Percentiles rank a stretch among this genome's conserved stretches.
phyloP scores from a whole-genome alignment of 164 flowering plant species.

The Malania oleifera region DNA sequence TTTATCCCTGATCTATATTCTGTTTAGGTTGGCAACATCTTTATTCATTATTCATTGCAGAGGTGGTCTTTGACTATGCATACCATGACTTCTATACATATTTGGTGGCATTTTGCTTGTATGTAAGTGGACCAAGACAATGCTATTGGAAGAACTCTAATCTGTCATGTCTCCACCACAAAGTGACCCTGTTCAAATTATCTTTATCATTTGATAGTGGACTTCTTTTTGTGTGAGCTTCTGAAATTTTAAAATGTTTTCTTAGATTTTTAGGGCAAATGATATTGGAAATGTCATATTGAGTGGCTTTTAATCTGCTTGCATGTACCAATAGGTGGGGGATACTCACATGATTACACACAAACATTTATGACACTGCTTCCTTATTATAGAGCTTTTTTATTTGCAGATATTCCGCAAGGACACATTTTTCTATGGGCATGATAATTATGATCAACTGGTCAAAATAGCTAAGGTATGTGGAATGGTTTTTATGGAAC shows the following conservation, averaged over 20 bases:
- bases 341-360: too few species aligned
- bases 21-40: not conserved
- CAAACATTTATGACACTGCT: slow-evolving; percentile 4
- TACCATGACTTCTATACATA: too few species aligned
- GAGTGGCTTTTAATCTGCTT: slow-evolving; percentile 21
- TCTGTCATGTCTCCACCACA: too few species aligned
- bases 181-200: not conserved
- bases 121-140: slow-evolving; percentile 9
- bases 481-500: not conserved
- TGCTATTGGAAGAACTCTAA: slow-evolving; percentile 5
- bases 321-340: slow-evolving; percentile 17
- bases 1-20: not conserved
- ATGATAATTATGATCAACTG: slow-evolving; percentile 94
- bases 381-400: slow-evolving; percentile 15
- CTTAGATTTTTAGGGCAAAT: not conserved
- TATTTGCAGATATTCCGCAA: slow-evolving; percentile 76
- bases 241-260: not conserved
- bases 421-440: slow-evolving; percentile 95
- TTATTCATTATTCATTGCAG: not conserved
- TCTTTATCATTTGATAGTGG: not conserved
- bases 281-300: slow-evolving; percentile 8
- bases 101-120: too few species aligned
- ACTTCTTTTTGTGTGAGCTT: not conserved
- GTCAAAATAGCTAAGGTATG: slow-evolving; percentile 96
- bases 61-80: not conserved